Conservation (phyloP, 2,329 filamentous ascomycete species). For the Aspergillus quadricinctus region DNA sequence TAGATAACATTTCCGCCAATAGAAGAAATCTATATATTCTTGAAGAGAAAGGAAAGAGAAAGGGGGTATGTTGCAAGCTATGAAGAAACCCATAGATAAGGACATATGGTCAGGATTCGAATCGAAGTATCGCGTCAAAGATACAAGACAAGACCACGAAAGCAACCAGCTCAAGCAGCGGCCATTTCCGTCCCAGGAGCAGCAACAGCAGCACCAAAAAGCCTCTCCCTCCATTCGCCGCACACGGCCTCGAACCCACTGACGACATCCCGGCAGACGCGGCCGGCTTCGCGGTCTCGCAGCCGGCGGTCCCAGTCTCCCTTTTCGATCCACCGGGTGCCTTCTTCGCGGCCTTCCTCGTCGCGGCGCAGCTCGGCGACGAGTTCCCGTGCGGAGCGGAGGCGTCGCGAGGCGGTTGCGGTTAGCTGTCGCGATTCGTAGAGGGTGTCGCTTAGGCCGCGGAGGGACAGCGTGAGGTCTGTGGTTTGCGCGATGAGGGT, state of each 20-base stretch:
- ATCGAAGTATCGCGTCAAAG: background rate
- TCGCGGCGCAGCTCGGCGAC: slow-evolving; percentile 81
- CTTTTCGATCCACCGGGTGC: slow-evolving; percentile 72
- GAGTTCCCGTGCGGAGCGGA: slow-evolving; percentile 78
- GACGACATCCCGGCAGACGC: slow-evolving; percentile 81
- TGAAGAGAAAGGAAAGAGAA: background rate
- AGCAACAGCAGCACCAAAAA: slow-evolving; percentile 50
- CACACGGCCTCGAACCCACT: slow-evolving; percentile 90
- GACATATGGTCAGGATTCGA: background rate
- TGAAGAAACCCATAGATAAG: background rate
- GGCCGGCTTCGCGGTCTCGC: slow-evolving; percentile 72
- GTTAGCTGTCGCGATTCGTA: slow-evolving; percentile 93
- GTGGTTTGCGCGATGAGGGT: slow-evolving; percentile 66
- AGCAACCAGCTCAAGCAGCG: slow-evolving; percentile 21
- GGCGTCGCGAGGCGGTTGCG: slow-evolving; percentile 69
- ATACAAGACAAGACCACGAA: background rate
- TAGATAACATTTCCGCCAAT: background rate
- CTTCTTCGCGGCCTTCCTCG: slow-evolving; percentile 75
- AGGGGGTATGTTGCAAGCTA: background rate
- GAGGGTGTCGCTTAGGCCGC: slow-evolving; percentile 81
- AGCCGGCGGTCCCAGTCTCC: slow-evolving; percentile 81
- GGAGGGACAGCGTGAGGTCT: slow-evolving; percentile 73
- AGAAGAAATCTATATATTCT: background rate
- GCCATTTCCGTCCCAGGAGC: slow-evolving; percentile 28
- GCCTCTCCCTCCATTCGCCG: slow-evolving; percentile 72